Conservation (phyloP, 108 stramenopile species). For the Stephanodiscus triporus region DNA sequence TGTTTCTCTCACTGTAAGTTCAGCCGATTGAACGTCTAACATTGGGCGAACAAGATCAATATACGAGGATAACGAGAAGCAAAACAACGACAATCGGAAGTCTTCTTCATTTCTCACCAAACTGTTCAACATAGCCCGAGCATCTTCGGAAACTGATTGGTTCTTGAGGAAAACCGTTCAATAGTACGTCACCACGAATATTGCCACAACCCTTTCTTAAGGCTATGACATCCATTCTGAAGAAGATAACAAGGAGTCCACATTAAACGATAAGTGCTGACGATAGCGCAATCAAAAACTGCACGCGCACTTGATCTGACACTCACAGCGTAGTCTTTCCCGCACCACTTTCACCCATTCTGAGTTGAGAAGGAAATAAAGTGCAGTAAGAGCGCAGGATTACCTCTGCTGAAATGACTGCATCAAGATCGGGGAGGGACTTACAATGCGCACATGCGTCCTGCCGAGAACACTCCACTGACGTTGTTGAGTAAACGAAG, state of each 20-base stretch:
- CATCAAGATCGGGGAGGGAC: neutral
- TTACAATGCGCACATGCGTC: constrained; percentile 44
- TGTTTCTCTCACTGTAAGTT: constrained; percentile 70
- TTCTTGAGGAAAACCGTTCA: constrained; percentile 54
- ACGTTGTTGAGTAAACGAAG: constrained; percentile 39
- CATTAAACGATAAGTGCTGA: neutral
- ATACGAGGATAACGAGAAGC: neutral
- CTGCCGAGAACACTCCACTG: constrained; percentile 36
- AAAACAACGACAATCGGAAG: neutral
- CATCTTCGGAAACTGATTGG: constrained; percentile 43
- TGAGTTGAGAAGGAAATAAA: neutral
- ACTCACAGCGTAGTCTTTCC: constrained; percentile 32
- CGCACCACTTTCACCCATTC: constrained; percentile 26
- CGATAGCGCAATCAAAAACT: neutral
- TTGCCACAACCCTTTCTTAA: constrained; percentile 40
- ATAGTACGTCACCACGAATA: constrained; percentile 57
- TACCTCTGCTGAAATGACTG: neutral
- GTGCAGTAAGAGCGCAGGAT: neutral
- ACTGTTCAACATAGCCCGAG: constrained; percentile 84
- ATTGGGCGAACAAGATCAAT: neutral
- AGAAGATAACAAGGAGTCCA: neutral
- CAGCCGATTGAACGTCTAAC: constrained; percentile 62
- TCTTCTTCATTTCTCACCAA: constrained; percentile 26
- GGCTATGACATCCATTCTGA: constrained; percentile 53
- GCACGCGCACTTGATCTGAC: neutral